Evolutionary conservation across 495 filamentous ascomycete genomes (phyloP).

Genomic region (Neurospora sp.): DNA sequence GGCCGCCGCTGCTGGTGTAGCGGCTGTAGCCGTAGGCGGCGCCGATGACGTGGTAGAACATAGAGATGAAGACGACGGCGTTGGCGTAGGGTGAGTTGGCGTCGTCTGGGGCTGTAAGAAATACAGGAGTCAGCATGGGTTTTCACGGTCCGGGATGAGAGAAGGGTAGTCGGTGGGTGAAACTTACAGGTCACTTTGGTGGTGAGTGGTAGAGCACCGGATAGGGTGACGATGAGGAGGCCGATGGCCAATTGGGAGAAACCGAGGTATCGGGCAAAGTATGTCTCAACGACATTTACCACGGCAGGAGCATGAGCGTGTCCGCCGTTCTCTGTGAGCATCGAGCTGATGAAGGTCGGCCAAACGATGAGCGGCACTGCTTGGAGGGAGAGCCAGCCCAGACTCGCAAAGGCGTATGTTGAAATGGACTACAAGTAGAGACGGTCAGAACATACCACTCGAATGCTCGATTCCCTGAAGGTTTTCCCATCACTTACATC

Average conservation of each 20-base stretch:
- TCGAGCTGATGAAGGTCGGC: conserved; percentile 53
- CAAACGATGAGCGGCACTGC: conserved; percentile 51
- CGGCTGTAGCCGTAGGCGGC: conserved; percentile 62
- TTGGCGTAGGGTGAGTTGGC: conserved; percentile 23
- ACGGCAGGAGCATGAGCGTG: neutral
- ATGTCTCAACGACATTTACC: conserved; percentile 52
- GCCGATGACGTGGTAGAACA: conserved; percentile 49
- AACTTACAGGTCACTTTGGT: conserved; percentile 25
- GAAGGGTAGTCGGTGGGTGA: conserved; percentile 2
- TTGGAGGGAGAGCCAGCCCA: conserved; percentile 59
- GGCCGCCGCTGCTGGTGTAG: conserved; percentile 40
- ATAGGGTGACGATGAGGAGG: conserved; percentile 54
- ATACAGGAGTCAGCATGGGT: neutral
- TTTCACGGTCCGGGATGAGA: neutral
- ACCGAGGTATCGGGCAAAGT: conserved; percentile 63
- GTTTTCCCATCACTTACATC: neutral
- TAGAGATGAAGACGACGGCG: conserved; percentile 54
- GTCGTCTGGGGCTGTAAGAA: conserved; percentile 7
- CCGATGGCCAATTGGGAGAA: conserved; percentile 57
- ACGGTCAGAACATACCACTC: neutral
- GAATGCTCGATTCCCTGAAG: neutral
- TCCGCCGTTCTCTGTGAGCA: neutral
- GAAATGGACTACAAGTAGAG: conserved; percentile 46
- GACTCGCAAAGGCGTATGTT: conserved; percentile 54
- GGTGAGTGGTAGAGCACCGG: conserved; percentile 65